A percentile compares a stretch with the other conserved stretches of the same genome.
Conservation (phyloP, 441 rosid genomes). For the Jatropha multifida region DNA sequence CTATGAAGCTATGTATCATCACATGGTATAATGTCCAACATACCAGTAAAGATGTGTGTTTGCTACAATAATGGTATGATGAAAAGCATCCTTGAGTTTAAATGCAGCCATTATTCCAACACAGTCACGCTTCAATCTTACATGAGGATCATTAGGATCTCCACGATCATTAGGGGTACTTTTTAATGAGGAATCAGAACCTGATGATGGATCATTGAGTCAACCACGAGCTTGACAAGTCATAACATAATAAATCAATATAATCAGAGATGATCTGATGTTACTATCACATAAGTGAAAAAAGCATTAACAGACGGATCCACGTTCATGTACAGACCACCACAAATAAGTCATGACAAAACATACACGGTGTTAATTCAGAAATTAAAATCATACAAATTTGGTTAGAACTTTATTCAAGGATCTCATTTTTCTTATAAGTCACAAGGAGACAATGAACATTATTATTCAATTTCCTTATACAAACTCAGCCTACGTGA, state of each 20-base stretch:
- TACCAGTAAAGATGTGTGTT: constrained; percentile 92
- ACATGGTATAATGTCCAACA: neutral
- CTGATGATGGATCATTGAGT: constrained; percentile 32
- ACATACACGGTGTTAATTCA: neutral
- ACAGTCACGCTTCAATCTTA: constrained; percentile 85
- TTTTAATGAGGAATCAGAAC: constrained; percentile 44
- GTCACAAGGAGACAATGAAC: neutral
- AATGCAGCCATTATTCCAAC: constrained; percentile 95
- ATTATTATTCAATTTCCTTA: too few relatives aligned
- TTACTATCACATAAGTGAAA: neutral
- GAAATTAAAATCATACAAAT: neutral
- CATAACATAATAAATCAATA: constrained; percentile 6
- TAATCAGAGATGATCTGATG: neutral
- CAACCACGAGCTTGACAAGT: constrained; percentile 13
- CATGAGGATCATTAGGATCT: constrained; percentile 73
- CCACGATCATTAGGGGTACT: constrained; percentile 41
- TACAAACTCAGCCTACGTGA: too few relatives aligned
- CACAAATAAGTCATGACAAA: neutral
- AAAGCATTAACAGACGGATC: neutral
- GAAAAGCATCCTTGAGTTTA: constrained; percentile 55
- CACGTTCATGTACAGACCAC: neutral
- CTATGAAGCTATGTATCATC: neutral
- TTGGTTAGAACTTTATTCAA: neutral
- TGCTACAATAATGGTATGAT: constrained; percentile 66
- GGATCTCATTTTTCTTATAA: neutral